Conservation (phyloP, 352 stramenopile species). For the Globisporangium middletonii region DNA sequence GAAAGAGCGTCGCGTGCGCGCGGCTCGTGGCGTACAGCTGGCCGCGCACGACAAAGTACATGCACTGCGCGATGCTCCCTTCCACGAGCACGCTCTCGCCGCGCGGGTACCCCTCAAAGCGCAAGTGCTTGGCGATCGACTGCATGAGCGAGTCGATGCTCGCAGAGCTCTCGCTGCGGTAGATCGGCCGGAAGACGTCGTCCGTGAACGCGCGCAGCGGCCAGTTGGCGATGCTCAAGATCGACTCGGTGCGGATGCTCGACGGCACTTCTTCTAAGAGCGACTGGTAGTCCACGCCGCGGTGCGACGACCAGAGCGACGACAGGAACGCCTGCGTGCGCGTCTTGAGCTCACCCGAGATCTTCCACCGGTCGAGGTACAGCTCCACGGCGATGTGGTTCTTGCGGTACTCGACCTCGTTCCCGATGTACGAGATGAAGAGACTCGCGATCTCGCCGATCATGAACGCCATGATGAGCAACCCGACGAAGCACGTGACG, state of each 20-base stretch:
- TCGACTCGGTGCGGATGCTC: conserved; percentile 46
- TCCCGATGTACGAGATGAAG: conserved; percentile 52
- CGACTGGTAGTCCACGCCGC: conserved; percentile 44
- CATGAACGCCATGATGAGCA: conserved; percentile 72
- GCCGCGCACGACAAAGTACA: conserved; percentile 66
- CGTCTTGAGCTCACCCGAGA: conserved; percentile 30
- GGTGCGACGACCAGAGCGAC: conserved; percentile 54
- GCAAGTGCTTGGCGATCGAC: conserved; percentile 38
- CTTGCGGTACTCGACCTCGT: conserved; percentile 65
- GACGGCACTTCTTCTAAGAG: conserved; percentile 44
- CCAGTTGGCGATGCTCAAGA: conserved; percentile 34
- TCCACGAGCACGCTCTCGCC: conserved; percentile 59
- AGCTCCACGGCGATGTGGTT: conserved; percentile 54
- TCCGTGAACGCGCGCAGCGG: conserved; percentile 35
- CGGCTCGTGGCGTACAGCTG: conserved; percentile 45
- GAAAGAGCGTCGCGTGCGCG: conserved; percentile 39
- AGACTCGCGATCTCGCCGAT: conserved; percentile 66
- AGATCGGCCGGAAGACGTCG: conserved; percentile 34
- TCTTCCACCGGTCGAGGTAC: conserved; percentile 32
- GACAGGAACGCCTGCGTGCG: conserved; percentile 38
- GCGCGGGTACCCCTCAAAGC: conserved; percentile 57
- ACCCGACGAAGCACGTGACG: conserved; percentile 37
- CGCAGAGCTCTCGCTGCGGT: not conserved
- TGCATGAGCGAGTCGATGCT: conserved; percentile 19
- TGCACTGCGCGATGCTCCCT: conserved; percentile 48